Evolutionary conservation across 2,329 filamentous ascomycete genomes (phyloP).

Genomic region (Dactylellina drechsleri): DNA sequence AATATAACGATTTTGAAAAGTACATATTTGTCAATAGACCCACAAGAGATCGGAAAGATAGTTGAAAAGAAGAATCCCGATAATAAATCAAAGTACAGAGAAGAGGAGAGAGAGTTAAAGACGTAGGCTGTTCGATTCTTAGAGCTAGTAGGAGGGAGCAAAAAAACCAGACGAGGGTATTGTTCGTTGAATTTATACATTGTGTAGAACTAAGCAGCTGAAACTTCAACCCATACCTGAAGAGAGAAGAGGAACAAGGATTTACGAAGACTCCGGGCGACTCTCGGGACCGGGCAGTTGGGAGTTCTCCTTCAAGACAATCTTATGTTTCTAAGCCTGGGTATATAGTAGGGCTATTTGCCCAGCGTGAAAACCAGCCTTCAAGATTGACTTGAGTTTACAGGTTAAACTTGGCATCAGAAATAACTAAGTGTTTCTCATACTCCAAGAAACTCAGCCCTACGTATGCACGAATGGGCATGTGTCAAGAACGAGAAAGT

Average conservation of each 20-base stretch:
- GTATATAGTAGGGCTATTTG: constrained; percentile 4
- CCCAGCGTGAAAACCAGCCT: constrained; percentile 17
- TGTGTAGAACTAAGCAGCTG: neutral
- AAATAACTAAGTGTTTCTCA: neutral
- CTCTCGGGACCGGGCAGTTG: too few species aligned
- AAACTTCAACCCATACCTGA: neutral
- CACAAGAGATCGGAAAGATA: neutral
- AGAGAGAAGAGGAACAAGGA: neutral
- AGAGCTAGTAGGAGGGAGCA: too few species aligned
- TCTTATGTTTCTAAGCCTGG: constrained; percentile 13
- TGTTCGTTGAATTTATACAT: neutral
- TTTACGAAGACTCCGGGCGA: too few species aligned
- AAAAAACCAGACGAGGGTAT: too few species aligned
- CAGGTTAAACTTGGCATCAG: too few species aligned
- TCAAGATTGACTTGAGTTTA: constrained; percentile 2
- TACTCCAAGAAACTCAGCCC: constrained; percentile 35
- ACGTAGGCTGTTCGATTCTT: too few species aligned
- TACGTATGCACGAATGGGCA: constrained; percentile 13
- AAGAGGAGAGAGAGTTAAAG: neutral
- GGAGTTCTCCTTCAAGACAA: too few species aligned
- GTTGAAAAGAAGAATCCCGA: neutral
- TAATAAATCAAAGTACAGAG: too few species aligned
- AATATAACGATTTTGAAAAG: constrained; percentile 41
- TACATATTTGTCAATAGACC: constrained; percentile 25
- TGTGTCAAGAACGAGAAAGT: constrained; percentile 8